Base-by-base conservation (phyloP, 2,329 filamentous ascomycete species). In the Paracorniculantispora psalliotae region DNA sequence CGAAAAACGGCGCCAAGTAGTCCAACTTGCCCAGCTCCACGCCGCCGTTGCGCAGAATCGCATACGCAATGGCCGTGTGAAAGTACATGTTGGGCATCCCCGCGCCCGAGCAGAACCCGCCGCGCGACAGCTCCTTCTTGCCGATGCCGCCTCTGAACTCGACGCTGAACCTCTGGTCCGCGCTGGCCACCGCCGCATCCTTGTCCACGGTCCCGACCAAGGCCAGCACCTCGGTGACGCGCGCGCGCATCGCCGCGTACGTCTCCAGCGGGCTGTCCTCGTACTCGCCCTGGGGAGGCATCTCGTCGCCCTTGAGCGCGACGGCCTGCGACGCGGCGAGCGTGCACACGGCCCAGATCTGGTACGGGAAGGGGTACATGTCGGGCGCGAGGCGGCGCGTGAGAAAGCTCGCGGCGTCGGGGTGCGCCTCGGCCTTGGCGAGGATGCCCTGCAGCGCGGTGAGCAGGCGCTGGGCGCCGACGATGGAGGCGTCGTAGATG, bases 11-110 rank as follows among this genome's bases (percentile, higher is more conserved):
- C 17, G 48, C 53, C 60, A 82, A 62, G 65, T 73, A 86, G 65
- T 85, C 79, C 35, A 59, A 30, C 73, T 86, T 86, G 12, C 80
- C 82, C 13, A 87, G 13, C 0, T 73, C 73, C 15, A 84, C 80
- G 1, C 83, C 83, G 66, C 80, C 75, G 61, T 73, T 75, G 52
- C 83, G 72, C 65, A 86, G 65, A 57, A 86, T 79, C 3, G 67
- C 73, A 70, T 86, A 86, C 17, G 79, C 73, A 8, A 75, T 82
- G 9, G 69, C 75, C 7, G 79, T 62, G 64, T 87, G 84, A 68
- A 87, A 87, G 69, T 74, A 83, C 64, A 84, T 74, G 63, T 85
- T 83, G 4, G 83, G 59, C 47, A 63, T 13, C 3, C 13, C 30
- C 2, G 41, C 41, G 12, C 8, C 5, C 2, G 8, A 10, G 41